Conservation (phyloP, 441 rosid species). For the Pelargonium myrrhifolium region DNA sequence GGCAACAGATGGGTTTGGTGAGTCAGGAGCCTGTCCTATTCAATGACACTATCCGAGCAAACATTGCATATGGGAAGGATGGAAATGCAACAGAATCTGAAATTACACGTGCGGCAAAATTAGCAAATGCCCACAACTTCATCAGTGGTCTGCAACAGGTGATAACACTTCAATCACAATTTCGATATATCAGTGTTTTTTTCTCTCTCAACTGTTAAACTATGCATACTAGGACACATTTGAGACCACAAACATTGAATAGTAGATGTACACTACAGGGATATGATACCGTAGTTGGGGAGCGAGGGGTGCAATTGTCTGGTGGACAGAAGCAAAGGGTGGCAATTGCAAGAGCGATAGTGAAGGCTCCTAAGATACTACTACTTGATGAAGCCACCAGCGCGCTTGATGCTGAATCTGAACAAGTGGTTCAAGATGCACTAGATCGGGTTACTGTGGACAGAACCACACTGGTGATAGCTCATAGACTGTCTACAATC, state of each 20-base stretch:
- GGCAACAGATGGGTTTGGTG: constrained; percentile 73
- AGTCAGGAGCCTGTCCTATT: constrained; percentile 77
- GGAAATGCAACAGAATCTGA: constrained; percentile 53
- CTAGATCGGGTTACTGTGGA: constrained; percentile 47
- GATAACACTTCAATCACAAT: background rate
- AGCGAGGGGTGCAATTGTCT: constrained; percentile 62
- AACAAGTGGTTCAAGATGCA: constrained; percentile 63
- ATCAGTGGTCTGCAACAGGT: constrained; percentile 65
- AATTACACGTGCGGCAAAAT: constrained; percentile 50
- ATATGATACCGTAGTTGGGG: constrained; percentile 57
- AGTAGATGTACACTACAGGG: constrained; percentile 35
- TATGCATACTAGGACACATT: background rate
- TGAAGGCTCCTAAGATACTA: constrained; percentile 49
- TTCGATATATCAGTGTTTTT: background rate
- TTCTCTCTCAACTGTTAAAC: background rate
- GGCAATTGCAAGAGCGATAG: constrained; percentile 68
- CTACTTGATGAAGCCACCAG: constrained; percentile 67
- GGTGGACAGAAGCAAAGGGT: constrained; percentile 75
- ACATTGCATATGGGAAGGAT: constrained; percentile 68
- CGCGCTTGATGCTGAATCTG: constrained; percentile 63
- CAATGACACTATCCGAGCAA: constrained; percentile 65
- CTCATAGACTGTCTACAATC: constrained; percentile 56
- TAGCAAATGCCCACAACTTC: constrained; percentile 77
- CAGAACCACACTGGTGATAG: constrained; percentile 58
- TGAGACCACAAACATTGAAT: background rate